Conservation (phyloP, 2,329 filamentous ascomycete genomes). For the Fusarium sp. region DNA sequence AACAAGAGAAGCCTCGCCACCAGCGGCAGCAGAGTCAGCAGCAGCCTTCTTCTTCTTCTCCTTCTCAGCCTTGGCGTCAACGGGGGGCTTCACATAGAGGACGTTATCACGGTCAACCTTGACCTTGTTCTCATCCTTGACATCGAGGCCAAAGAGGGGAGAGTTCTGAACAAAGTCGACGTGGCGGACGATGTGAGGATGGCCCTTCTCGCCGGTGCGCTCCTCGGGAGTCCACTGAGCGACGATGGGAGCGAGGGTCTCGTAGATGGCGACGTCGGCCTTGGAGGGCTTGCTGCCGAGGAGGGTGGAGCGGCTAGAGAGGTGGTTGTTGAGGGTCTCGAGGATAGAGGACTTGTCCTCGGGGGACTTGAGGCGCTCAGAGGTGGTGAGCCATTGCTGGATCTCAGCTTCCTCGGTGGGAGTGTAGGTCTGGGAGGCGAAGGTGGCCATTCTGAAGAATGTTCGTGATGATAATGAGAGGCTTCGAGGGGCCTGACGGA, state of each 20-base stretch:
- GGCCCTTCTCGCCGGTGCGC: conserved; percentile 88
- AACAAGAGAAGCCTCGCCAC: conserved; percentile 63
- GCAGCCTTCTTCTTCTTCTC: conserved; percentile 97
- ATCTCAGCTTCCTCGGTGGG: conserved; percentile 87
- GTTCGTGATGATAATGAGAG: conserved; percentile 56
- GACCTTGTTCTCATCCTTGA: conserved; percentile 81
- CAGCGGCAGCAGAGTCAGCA: conserved; percentile 63
- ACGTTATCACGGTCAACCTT: conserved; percentile 83
- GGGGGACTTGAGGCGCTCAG: conserved; percentile 72
- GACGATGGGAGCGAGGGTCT: conserved; percentile 80
- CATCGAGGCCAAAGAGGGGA: conserved; percentile 76
- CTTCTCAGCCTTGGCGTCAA: conserved; percentile 95
- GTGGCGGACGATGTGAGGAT: conserved; percentile 91
- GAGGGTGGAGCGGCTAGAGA: conserved; percentile 88
- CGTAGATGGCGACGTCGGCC: conserved; percentile 87
- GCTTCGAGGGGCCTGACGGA: conserved; percentile 52
- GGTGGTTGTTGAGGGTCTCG: conserved; percentile 84
- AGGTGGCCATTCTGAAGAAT: conserved; percentile 70
- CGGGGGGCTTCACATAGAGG: conserved; percentile 87
- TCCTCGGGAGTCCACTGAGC: conserved; percentile 86
- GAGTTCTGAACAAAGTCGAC: conserved; percentile 97
- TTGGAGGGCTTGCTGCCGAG: conserved; percentile 90
- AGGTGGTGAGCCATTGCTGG: conserved; percentile 87
- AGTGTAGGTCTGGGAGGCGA: conserved; percentile 78
- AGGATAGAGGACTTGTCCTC: conserved; percentile 77